Base-by-base conservation (phyloP, 495 filamentous ascomycete species). In the Aspergillus hancockii region DNA sequence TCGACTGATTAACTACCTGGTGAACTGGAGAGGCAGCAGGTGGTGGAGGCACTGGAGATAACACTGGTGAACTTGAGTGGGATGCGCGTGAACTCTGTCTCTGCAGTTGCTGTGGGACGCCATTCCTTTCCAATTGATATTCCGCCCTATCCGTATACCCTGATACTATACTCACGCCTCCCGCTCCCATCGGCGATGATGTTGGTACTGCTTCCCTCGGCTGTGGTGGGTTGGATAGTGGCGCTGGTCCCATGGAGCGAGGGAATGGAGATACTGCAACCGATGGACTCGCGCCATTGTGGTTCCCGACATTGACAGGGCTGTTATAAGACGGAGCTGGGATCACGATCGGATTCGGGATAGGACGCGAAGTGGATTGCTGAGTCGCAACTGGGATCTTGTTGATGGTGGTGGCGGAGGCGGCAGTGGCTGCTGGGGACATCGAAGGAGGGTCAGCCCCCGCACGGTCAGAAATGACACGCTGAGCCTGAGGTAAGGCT, bases 271-370 rank as follows among this genome's bases (percentile, higher is more conserved):
- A 45, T 8, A 54, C 55, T 8, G 47, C 19, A 14, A 21, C 13
- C 14, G 50, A 52, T 22, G 56, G 56, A 59, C 50, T 59, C n/a
- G 47, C 40, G 28, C 28, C 38, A 59, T 60, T 58, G 18, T 56
- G 45, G 21, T 65, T 63, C 21, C 52, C 51, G 36, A 54, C 58
- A 31, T 46, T 50, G 40, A 52, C 38, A 4, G 66, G 63, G 49
- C 64, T 69, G 38, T 58, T 14, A 41, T 1, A 41, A 3, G 38
- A 2, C 1, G 12, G 38, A 41, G 14, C 4, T 3, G 38, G 14
- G 14, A 41, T 14, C n/a, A 41, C 16, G 16, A 41, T 18, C 38
- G 38, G 38, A 18, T 16, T 16, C 16, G 5, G 9, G 14, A n/a
- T 3, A 18, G 16, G 13, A n/a, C 14, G 38, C 14, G 38, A 41